Conservation (phyloP, 345 rosid genomes). For the Syzygium aqueum region DNA sequence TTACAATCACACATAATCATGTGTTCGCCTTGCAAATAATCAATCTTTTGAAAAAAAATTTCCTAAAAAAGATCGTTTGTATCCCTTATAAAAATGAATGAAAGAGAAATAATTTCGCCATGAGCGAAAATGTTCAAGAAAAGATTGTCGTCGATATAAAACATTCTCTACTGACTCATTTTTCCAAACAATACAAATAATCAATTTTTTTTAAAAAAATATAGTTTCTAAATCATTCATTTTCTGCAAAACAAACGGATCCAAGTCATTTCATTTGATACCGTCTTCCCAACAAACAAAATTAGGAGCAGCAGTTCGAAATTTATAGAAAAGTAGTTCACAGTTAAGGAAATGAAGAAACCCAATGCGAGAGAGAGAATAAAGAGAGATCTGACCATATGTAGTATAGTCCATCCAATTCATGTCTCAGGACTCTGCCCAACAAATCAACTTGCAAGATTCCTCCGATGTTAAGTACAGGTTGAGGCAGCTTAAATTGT, state of each 20-base stretch:
- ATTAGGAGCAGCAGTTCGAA: not conserved
- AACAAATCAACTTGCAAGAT: conserved; percentile 17
- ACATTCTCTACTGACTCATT: not conserved
- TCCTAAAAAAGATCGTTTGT: not conserved
- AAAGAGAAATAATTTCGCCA: not conserved
- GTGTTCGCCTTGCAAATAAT: not conserved
- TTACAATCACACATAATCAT: not conserved
- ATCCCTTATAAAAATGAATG: not conserved
- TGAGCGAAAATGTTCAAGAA: not conserved
- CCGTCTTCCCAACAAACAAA: not conserved
- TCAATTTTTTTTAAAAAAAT: not conserved
- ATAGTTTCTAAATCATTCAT: not conserved
- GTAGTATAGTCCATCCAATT: conserved; percentile 15
- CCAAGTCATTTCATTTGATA: not conserved
- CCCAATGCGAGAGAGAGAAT: not conserved
- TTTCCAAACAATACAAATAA: not conserved
- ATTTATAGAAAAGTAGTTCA: not conserved
- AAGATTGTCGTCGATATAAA: not conserved
- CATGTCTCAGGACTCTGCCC: conserved; percentile 26
- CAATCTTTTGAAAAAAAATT: not conserved
- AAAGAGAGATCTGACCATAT: conserved; percentile 9
- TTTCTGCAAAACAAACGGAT: not conserved
- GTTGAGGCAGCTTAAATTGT: conserved; percentile 22
- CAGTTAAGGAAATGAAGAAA: not conserved
- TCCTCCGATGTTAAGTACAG: conserved; percentile 20